These are phyloP conservation scores for Boletus barrowsii DNA, from an alignment of 768 basidiomycete species.

Conservation along the genomic window DNA sequence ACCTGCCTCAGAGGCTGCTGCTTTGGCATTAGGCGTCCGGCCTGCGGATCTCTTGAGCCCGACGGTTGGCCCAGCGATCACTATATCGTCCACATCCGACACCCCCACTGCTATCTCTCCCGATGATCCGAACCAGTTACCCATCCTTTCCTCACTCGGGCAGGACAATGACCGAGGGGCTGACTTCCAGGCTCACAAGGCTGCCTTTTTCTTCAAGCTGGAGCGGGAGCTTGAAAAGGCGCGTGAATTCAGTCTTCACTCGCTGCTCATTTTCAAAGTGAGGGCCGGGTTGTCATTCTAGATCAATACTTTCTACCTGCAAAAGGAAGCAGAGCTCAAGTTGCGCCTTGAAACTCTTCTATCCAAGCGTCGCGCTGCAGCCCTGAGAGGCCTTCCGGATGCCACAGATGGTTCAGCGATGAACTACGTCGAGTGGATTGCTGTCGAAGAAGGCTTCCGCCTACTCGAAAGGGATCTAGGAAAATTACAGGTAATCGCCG, in stretches of 20 bases:
- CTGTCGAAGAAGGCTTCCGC: constrained; percentile 94
- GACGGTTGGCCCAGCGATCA: constrained; percentile 32
- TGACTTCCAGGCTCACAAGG: constrained; percentile 91
- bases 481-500: constrained; percentile 76
- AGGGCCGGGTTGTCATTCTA: constrained; percentile 32
- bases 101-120: constrained; percentile 15
- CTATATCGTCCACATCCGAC: constrained; percentile 19
- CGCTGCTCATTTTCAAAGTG: constrained; percentile 3
- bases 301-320: constrained; percentile 98
- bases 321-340: constrained; percentile 94
- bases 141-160: constrained; percentile 57
- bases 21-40: constrained; percentile 78
- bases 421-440: constrained; percentile 85
- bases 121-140: constrained; percentile 48
- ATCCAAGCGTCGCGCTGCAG: constrained; percentile 87
- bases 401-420: constrained; percentile 53
- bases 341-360: constrained; percentile 89
- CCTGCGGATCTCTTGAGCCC: constrained; percentile 51
- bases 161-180: constrained; percentile 74
- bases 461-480: constrained; percentile 91
- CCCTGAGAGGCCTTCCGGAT: constrained; percentile 69
- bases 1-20: constrained; percentile 86
- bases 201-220: constrained; percentile 98
- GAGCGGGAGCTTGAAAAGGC: constrained; percentile 98
- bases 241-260: constrained; percentile 16